Conservation (phyloP, 805 yeast genomes). For the Saturnispora dispora region DNA sequence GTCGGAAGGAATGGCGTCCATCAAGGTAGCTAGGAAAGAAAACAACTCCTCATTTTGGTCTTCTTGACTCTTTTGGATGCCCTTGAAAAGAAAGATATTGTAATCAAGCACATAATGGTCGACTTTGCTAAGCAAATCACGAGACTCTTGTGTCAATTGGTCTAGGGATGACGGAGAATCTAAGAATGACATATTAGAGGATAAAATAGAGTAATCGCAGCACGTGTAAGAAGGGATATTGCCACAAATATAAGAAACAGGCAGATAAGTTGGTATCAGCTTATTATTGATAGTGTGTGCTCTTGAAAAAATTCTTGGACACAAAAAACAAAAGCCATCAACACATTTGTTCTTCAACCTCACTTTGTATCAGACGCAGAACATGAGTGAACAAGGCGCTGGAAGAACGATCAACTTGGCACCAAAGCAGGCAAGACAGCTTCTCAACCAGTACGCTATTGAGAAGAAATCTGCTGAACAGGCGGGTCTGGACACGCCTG, state of each 20-base stretch:
- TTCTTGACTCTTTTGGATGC: constrained; percentile 21
- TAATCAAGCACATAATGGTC: constrained; percentile 32
- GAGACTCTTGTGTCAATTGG: constrained; percentile 11
- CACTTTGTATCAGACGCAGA: neutral
- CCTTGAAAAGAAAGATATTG: constrained; percentile 29
- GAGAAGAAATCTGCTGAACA: constrained; percentile 56
- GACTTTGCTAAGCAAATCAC: constrained; percentile 17
- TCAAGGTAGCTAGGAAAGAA: constrained; percentile 17
- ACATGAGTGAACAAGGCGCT: constrained; percentile 3
- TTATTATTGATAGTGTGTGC: neutral
- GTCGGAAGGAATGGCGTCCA: constrained; percentile 19
- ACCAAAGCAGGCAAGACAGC: constrained; percentile 47
- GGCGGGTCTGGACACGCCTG: constrained; percentile 49
- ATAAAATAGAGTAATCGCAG: neutral
- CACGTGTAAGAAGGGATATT: neutral
- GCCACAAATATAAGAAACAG: neutral
- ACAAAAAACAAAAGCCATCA: neutral
- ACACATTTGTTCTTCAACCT: neutral
- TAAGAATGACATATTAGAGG: constrained; percentile 1
- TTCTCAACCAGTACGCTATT: constrained; percentile 48
- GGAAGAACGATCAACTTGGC: constrained; percentile 9
- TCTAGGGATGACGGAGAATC: constrained; percentile 3
- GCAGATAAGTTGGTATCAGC: neutral
- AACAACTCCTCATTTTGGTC: constrained; percentile 16
- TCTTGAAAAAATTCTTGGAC: neutral